Evolutionary conservation across 176 grass and related monocot species (phyloP).

Genomic region (Melocanna baccifera): DNA sequence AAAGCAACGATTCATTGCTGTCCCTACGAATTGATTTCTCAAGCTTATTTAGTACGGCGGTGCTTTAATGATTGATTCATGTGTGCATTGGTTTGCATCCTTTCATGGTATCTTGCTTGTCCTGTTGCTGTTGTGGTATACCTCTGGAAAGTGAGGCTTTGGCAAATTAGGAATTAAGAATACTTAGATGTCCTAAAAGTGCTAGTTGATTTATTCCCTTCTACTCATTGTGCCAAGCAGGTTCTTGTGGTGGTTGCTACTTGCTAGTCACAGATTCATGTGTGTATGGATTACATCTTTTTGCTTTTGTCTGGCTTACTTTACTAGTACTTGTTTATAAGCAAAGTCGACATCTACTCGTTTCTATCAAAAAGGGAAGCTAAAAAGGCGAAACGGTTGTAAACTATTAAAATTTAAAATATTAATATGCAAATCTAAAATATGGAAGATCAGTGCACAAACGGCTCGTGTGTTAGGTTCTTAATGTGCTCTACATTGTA

Average conservation of each 20-base stretch:
- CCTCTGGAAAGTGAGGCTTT: conserved; percentile 1
- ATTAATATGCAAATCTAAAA: neutral
- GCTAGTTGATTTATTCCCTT: conserved; percentile 7
- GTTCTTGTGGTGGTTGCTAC: neutral
- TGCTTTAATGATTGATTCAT: conserved; percentile 15
- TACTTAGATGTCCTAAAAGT: conserved; percentile 6
- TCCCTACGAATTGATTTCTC: neutral
- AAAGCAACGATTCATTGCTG: conserved; percentile 13
- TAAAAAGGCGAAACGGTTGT: neutral
- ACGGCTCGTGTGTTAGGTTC: neutral
- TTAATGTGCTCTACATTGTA: neutral
- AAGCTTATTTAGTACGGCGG: neutral
- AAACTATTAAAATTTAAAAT: neutral
- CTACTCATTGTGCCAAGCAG: neutral
- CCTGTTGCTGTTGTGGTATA: conserved; percentile 10
- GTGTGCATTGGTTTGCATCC: neutral
- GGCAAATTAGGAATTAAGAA: neutral
- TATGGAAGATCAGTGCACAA: neutral
- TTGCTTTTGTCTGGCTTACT: conserved; percentile 14
- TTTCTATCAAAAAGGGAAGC: neutral
- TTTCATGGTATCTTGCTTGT: conserved; percentile 19
- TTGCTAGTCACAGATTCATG: conserved; percentile 31
- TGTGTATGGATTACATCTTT: neutral
- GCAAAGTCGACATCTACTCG: neutral
- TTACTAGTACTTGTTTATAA: neutral